A percentile compares a stretch with the other conserved stretches of the same genome.
phyloP scores from a whole-genome alignment of 2,329 filamentous ascomycete species.

The Sclerotinia borealis region DNA sequence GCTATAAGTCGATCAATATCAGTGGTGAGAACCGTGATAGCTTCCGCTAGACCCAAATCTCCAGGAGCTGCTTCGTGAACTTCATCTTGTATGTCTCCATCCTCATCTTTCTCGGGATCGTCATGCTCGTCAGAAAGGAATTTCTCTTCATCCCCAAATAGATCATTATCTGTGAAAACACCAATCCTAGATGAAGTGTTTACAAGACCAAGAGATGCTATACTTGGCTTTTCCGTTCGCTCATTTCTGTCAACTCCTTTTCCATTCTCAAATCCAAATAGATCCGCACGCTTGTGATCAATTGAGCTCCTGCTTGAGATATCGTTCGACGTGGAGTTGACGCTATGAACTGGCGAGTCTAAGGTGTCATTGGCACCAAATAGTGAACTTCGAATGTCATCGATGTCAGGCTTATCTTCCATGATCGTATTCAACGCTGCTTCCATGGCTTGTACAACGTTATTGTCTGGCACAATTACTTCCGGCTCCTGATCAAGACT shows the following conservation, averaged over 20 bases:
- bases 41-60: constrained; percentile 87
- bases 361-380: constrained; percentile 48
- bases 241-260: constrained; percentile 48
- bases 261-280: constrained; percentile 33
- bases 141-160: constrained; percentile 84
- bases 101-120: constrained; percentile 52
- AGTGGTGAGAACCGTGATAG: constrained; percentile 78
- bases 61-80: constrained; percentile 93
- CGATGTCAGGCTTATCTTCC: constrained; percentile 65
- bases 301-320: constrained; percentile 57
- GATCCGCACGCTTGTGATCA: constrained; percentile 45
- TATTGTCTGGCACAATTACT: constrained; percentile 57
- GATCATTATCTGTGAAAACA: constrained; percentile 88
- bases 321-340: constrained; percentile 47
- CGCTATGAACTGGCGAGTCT: constrained; percentile 41
- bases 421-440: constrained; percentile 88
- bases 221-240: constrained; percentile 65
- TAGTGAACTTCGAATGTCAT: constrained; percentile 60
- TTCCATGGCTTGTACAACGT: constrained; percentile 89
- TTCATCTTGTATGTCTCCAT: constrained; percentile 65
- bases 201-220: constrained; percentile 86
- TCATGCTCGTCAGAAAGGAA: constrained; percentile 82
- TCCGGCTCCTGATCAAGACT: constrained; percentile 71
- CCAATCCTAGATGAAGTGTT: constrained; percentile 81
- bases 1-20: constrained; percentile 85